Conservation (phyloP, 176 grass and related monocot genomes). For the Canna indica region DNA sequence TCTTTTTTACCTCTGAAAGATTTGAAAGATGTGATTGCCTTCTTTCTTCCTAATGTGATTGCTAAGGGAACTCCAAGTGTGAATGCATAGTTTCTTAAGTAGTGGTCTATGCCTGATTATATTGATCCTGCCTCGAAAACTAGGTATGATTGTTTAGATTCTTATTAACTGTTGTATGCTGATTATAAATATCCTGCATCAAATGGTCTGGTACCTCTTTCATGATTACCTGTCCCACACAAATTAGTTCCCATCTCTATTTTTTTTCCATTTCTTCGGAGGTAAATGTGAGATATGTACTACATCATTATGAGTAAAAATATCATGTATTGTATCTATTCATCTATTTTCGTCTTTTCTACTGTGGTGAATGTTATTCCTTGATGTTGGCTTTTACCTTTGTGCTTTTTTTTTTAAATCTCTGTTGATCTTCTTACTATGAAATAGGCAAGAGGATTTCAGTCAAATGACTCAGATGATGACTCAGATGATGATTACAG, state of each 20-base stretch:
- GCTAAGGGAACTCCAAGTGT: too few species aligned
- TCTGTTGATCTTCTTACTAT: slow-evolving; percentile 2
- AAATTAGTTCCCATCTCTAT: not conserved
- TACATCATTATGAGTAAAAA: not conserved
- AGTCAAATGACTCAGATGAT: slow-evolving; percentile 61
- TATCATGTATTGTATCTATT: not conserved
- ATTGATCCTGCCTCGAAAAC: too few species aligned
- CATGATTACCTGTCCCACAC: not conserved
- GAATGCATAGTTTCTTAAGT: too few species aligned
- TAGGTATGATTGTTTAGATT: too few species aligned
- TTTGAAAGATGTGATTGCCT: too few species aligned
- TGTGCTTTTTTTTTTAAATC: not conserved
- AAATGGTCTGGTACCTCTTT: too few species aligned
- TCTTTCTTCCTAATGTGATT: too few species aligned
- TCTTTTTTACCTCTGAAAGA: too few species aligned
- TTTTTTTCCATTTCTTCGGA: not conserved
- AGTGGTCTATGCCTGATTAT: too few species aligned
- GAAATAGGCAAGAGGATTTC: slow-evolving; percentile 77
- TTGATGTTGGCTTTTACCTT: not conserved
- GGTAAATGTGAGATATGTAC: not conserved
- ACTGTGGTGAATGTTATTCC: too few species aligned
- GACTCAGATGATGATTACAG: slow-evolving; percentile 83
- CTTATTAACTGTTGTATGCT: too few species aligned
- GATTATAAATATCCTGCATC: too few species aligned
- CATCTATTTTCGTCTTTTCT: not conserved